A percentile compares a stretch with the other conserved stretches of the same genome.
Evolutionary conservation across 805 yeast species (phyloP).

Genomic region (Kuraishia hungarica): DNA sequence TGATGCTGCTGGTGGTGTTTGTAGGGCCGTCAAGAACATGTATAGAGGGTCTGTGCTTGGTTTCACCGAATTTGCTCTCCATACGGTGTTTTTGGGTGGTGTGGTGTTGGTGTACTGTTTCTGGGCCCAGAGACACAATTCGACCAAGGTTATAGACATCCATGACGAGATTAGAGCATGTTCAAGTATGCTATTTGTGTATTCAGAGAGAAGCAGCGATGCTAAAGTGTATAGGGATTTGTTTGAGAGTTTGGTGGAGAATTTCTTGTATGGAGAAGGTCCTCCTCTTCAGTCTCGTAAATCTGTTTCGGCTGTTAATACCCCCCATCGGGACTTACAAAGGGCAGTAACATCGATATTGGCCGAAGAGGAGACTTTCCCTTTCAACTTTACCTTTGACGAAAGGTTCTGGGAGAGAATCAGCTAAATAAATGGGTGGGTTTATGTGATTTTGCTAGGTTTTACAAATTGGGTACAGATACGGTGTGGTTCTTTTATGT

Average conservation of each 20-base stretch:
- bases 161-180: conserved; percentile 19
- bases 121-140: conserved; percentile 13
- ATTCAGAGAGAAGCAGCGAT: conserved; percentile 18
- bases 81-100: conserved; percentile 16
- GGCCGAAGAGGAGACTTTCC: neutral
- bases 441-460: too few relatives aligned
- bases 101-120: conserved; percentile 18
- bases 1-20: conserved; percentile 14
- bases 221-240: conserved; percentile 17
- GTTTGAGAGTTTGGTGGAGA: conserved; percentile 17
- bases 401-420: conserved; percentile 4
- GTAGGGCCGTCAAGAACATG: conserved; percentile 11
- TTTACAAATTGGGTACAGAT: too few relatives aligned
- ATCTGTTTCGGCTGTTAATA: neutral
- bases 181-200: conserved; percentile 17
- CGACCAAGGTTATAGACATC: conserved; percentile 9
- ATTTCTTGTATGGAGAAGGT: conserved; percentile 7
- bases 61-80: conserved; percentile 14
- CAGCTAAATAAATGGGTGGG: neutral
- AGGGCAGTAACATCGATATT: neutral
- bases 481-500: too few relatives aligned
- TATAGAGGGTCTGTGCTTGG: conserved; percentile 13
- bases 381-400: conserved; percentile 2
- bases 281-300: neutral
- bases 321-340: neutral